Evolutionary conservation across 257 asterid species (phyloP).

Genomic region (Ilex aquifolium): DNA sequence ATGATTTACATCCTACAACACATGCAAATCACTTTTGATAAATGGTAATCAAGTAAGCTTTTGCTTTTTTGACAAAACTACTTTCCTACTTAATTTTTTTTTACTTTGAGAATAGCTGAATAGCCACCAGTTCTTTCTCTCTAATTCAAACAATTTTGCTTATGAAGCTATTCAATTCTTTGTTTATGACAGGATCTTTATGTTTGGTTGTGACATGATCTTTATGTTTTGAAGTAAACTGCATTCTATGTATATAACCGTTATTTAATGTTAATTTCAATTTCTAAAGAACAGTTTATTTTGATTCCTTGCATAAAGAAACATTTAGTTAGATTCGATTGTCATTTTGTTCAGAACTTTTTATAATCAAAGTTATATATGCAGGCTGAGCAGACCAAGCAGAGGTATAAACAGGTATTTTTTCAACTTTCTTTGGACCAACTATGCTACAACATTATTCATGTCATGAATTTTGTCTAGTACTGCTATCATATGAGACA

Average conservation of each 20-base stretch:
- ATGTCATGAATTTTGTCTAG: no score
- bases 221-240: not conserved
- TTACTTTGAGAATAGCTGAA: no score
- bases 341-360: conserved; percentile 3
- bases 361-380: conserved; percentile 15
- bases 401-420: conserved; percentile 70
- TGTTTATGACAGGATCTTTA: not conserved
- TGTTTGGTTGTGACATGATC: not conserved
- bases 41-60: no score
- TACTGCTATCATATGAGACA: no score
- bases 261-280: not conserved
- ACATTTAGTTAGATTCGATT: not conserved
- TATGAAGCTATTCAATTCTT: not conserved
- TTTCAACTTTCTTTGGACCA: not conserved
- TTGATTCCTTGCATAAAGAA: not conserved
- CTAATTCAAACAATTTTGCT: no score
- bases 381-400: conserved; percentile 69
- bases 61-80: no score
- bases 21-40: no score
- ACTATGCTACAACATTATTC: not conserved
- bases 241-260: not conserved
- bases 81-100: no score
- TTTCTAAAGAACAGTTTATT: not conserved
- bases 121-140: no score
- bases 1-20: no score